Conservation (phyloP, 768 basidiomycete genomes). For the Chalciporus piperatus region DNA sequence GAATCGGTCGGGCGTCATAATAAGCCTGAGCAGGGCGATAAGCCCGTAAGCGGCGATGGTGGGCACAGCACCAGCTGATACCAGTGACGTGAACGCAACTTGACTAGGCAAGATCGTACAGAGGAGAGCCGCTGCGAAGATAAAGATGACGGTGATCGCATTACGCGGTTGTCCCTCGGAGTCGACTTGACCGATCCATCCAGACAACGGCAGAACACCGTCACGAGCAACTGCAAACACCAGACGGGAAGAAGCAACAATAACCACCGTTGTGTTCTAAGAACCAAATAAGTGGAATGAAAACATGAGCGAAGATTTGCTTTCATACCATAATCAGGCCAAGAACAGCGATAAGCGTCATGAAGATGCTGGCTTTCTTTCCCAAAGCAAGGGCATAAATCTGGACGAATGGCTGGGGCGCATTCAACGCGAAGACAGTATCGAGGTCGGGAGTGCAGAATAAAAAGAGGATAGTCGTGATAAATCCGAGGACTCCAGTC, state of each 20-base stretch:
- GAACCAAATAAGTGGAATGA: neutral
- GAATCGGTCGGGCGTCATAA: conserved; percentile 77
- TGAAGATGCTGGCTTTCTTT: conserved; percentile 74
- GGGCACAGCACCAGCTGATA: conserved; percentile 83
- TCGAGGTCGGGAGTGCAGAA: conserved; percentile 83
- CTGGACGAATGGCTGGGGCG: conserved; percentile 90
- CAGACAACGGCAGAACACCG: conserved; percentile 79
- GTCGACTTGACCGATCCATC: conserved; percentile 80
- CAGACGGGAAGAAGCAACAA: conserved; percentile 85
- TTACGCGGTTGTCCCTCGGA: conserved; percentile 70
- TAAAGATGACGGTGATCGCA: conserved; percentile 83
- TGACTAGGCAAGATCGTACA: conserved; percentile 87
- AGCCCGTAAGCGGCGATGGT: conserved; percentile 88
- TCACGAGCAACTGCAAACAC: conserved; percentile 95
- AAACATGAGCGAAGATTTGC: neutral
- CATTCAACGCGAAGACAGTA: conserved; percentile 67
- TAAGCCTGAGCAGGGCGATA: conserved; percentile 71
- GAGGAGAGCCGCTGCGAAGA: conserved; percentile 72
- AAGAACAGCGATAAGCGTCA: conserved; percentile 80
- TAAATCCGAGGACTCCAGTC: conserved; percentile 77
- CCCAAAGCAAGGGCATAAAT: conserved; percentile 84
- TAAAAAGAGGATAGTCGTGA: conserved; percentile 75
- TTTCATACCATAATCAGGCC: conserved; percentile 77
- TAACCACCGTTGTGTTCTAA: conserved; percentile 82
- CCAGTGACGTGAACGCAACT: conserved; percentile 88